Conservation (phyloP, 805 yeast genomes). For the Nakazawaea populi region DNA sequence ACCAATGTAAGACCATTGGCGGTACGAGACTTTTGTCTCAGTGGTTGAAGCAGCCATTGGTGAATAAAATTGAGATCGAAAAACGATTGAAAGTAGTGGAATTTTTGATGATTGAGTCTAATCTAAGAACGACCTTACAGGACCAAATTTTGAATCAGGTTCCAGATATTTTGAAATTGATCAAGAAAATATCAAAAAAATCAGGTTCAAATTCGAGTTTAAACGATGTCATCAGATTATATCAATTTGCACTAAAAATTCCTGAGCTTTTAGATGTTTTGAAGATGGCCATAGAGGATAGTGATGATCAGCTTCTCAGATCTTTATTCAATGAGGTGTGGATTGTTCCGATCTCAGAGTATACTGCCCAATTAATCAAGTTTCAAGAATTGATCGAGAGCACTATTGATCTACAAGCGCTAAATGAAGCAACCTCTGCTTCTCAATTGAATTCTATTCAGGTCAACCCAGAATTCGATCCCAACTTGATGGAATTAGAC, state of each 20-base stretch:
- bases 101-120: conserved; percentile 62
- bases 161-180: conserved; percentile 77
- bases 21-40: conserved; percentile 85
- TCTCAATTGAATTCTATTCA: conserved; percentile 39
- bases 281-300: conserved; percentile 13
- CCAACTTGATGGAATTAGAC: conserved; percentile 57
- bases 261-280: conserved; percentile 63
- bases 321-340: conserved; percentile 44
- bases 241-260: conserved; percentile 67
- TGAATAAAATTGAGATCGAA: conserved; percentile 51
- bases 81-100: conserved; percentile 75
- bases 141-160: conserved; percentile 62
- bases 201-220: conserved; percentile 47
- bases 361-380: conserved; percentile 49
- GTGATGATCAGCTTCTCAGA: conserved; percentile 18
- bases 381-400: conserved; percentile 86
- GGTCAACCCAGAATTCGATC: conserved; percentile 88
- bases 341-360: conserved; percentile 48
- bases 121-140: conserved; percentile 57
- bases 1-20: conserved; percentile 84
- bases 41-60: conserved; percentile 95
- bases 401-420: conserved; percentile 80
- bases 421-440: conserved; percentile 64
- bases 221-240: conserved; percentile 86
- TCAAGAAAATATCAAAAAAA: conserved; percentile 52